Percentiles rank a stretch among this genome's conserved stretches.
These are phyloP conservation scores for Mycena haematopus DNA, from an alignment of 768 basidiomycete genomes.

Conservation along the genomic window DNA sequence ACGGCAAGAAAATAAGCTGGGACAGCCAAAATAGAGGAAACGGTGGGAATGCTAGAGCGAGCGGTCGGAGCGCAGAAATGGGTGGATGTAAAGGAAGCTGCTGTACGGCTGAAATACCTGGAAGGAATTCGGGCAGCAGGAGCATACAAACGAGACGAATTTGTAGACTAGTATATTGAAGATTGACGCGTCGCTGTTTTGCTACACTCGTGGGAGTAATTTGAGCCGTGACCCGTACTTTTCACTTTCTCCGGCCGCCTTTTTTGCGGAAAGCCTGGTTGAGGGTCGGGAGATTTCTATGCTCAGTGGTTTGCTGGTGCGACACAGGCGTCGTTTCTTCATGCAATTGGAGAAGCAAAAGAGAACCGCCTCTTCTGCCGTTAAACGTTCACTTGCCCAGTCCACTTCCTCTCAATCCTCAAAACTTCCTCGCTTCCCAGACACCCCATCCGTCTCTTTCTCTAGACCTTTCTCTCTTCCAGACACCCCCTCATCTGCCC, in stretches of 20 bases:
- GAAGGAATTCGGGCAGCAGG: constrained; percentile 65
- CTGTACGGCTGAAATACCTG: constrained; percentile 79
- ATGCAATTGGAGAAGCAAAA: constrained; percentile 60
- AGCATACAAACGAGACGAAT: constrained; percentile 4
- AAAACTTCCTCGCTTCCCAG: constrained; percentile 40
- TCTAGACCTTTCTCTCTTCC: constrained; percentile 32
- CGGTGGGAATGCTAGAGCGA: constrained; percentile 52
- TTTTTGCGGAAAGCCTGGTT: background rate
- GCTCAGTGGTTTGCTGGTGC: constrained; percentile 55
- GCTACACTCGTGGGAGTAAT: too few species aligned
- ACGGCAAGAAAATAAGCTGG: background rate
- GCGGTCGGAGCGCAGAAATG: constrained; percentile 63
- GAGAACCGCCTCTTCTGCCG: constrained; percentile 35
- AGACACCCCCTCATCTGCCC: constrained; percentile 20
- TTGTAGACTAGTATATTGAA: background rate
- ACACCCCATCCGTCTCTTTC: constrained; percentile 32
- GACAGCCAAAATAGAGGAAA: constrained; percentile 59
- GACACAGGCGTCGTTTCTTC: constrained; percentile 60
- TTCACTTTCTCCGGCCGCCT: background rate
- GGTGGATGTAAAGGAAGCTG: constrained; percentile 58
- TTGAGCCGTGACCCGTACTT: too few species aligned
- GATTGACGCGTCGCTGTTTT: too few species aligned
- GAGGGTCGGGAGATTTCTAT: constrained; percentile 35
- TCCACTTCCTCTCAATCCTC: constrained; percentile 19
- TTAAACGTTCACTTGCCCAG: constrained; percentile 58